Conservation (phyloP, 805 yeast genomes). For the Metschnikowia arizonensis region DNA sequence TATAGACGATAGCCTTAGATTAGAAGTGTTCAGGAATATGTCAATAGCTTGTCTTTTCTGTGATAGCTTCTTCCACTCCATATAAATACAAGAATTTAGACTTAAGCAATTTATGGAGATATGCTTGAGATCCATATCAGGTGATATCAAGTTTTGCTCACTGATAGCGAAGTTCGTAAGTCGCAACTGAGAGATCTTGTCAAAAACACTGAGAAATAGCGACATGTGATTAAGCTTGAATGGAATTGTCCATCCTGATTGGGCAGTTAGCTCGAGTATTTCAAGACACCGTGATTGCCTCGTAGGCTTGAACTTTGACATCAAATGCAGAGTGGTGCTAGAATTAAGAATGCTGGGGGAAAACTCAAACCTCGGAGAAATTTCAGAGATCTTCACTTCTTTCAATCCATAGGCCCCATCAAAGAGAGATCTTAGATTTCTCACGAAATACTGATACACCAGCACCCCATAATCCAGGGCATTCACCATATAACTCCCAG, state of each 20-base stretch:
- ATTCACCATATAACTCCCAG: conserved; percentile 36
- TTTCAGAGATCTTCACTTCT: conserved; percentile 38
- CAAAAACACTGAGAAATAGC: conserved; percentile 40
- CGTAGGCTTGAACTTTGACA: conserved; percentile 16
- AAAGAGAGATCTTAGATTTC: conserved; percentile 30
- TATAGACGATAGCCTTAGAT: conserved; percentile 36
- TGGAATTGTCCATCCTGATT: conserved; percentile 52
- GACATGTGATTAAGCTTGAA: conserved; percentile 43
- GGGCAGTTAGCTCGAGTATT: conserved; percentile 38
- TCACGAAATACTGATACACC: conserved; percentile 25
- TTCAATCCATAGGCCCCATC: conserved; percentile 46
- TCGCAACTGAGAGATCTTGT: conserved; percentile 36
- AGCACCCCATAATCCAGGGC: conserved; percentile 15
- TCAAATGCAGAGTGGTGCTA: conserved; percentile 8
- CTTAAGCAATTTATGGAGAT: conserved; percentile 11
- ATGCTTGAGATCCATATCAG: conserved; percentile 1
- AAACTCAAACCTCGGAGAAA: conserved; percentile 49
- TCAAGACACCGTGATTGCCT: conserved; percentile 24
- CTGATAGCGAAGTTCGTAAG: conserved; percentile 49
- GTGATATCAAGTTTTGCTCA: conserved; percentile 25
- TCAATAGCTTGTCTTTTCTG: conserved; percentile 19
- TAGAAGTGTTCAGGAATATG: conserved; percentile 39
- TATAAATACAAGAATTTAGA: conserved; percentile 14
- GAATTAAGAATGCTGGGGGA: conserved; percentile 17
- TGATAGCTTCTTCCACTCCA: conserved; percentile 14